Evolutionary conservation across 805 yeast genomes (phyloP), one percentile per base, ranked within the genome.

Genomic region (Candida nanaspora): DNA sequence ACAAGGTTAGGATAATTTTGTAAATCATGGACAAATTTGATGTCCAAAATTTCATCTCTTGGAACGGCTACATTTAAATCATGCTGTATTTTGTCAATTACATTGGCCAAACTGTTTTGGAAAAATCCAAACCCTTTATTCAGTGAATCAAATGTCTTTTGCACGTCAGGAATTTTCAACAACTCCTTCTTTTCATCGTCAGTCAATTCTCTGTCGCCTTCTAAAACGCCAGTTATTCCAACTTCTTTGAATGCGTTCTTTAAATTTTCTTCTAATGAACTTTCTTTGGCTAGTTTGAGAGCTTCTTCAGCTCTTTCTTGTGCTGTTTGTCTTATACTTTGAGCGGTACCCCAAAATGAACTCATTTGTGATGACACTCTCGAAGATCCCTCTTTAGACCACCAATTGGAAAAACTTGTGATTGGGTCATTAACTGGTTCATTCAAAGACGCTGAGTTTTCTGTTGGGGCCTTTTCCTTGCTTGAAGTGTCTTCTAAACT

Each of bases 11-110:
- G 57, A 53, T 78, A 70, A 52, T 80, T 77, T 37, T 69, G 65
- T 52, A 82, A 64, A 56, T 83, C 91, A 54, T 81, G 83, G n/a
- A 80, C 76, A 35, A 83, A 69, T 44, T 76, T 77, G 34, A 80
- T 74, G 41, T 76, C 71, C 41, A 82, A 63, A 19, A 78, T 66
- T 48, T 84, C 88, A 42, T 68, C 74, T 25, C 55, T 60, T 21
- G 47, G 41, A n/a, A 44, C 46, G 27, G 49, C 41, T 38, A 37
- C 21, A 9, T 37, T 46, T 10, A 59, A 39, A 43, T 61, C 62
- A 4, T 49, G 65, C 61, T 53, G 66, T 20, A 62, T 52, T 27
- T 46, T 58, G 39, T 60, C 65, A 14, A 74, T 45, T 51, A 73
- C 72, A 55, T 65, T 53, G n/a, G 51, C 49, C 19, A 63, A 46